Conservation (phyloP, 2,329 filamentous ascomycete species). For the Mollisiaceae sp. region DNA sequence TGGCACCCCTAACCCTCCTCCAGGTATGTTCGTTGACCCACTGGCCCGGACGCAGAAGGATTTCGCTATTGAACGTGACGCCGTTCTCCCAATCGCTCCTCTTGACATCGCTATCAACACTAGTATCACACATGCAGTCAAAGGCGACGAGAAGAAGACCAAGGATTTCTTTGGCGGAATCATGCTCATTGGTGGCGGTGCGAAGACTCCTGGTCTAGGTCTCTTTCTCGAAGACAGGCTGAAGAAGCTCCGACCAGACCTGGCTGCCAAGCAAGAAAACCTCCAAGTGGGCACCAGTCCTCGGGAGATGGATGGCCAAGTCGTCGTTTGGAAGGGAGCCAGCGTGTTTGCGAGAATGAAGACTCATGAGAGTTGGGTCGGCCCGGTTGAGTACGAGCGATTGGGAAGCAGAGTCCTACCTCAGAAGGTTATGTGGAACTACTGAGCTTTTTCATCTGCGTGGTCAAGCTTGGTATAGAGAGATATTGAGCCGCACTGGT, state of each 20-base stretch:
- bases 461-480: background rate
- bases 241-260: conserved; percentile 66
- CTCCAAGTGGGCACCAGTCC: conserved; percentile 74
- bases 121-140: conserved; percentile 84
- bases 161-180: conserved; percentile 88
- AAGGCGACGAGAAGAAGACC: conserved; percentile 89
- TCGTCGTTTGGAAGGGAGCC: conserved; percentile 97
- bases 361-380: conserved; percentile 96
- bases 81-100: conserved; percentile 79
- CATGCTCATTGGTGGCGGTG: conserved; percentile 87
- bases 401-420: conserved; percentile 81
- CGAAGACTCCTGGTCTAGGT: conserved; percentile 80
- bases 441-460: background rate
- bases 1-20: conserved; percentile 48
- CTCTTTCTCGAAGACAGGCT: conserved; percentile 83
- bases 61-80: conserved; percentile 74
- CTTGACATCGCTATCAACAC: conserved; percentile 90
- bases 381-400: conserved; percentile 84
- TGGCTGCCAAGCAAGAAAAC: conserved; percentile 52
- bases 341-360: conserved; percentile 87
- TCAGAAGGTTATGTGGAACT: conserved; percentile 66
- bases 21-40: conserved; percentile 45
- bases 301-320: conserved; percentile 92
- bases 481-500: background rate
- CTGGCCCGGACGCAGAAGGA: conserved; percentile 47